Evolutionary conservation across 768 basidiomycete species (phyloP).

Genomic region (Kwoniella bestiolae): DNA sequence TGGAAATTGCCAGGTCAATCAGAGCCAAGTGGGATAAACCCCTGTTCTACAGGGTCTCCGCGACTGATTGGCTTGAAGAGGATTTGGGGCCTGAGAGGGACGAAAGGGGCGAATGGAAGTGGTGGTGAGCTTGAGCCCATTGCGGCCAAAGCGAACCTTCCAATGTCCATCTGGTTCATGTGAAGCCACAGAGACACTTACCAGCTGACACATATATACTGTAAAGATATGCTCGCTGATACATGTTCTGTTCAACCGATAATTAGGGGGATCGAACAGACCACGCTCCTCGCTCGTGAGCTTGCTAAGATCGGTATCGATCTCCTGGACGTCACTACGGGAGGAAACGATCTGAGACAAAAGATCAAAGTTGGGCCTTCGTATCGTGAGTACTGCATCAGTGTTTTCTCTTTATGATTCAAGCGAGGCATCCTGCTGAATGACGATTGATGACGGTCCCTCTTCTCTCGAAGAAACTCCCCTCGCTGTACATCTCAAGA

Average conservation of each 20-base stretch:
- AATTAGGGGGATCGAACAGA: constrained; percentile 78
- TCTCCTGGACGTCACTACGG: constrained; percentile 71
- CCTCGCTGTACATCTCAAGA: constrained; percentile 65
- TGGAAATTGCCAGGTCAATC: constrained; percentile 64
- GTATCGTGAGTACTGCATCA: constrained; percentile 49
- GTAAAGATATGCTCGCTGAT: too few species aligned
- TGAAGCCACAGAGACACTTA: too few species aligned
- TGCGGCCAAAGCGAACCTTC: constrained; percentile 61
- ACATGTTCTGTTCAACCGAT: too few species aligned
- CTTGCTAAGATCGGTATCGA: constrained; percentile 70
- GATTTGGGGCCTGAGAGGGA: constrained; percentile 64
- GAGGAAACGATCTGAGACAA: constrained; percentile 69
- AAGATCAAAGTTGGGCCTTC: constrained; percentile 62
- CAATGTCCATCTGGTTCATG: too few species aligned
- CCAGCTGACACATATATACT: too few species aligned
- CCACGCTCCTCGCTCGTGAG: constrained; percentile 64
- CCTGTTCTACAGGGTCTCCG: constrained; percentile 73
- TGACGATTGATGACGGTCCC: too few species aligned
- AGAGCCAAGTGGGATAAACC: constrained; percentile 71
- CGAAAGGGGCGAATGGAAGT: constrained; percentile 31
- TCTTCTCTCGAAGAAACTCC: constrained; percentile 63
- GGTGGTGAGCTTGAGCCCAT: constrained; percentile 57
- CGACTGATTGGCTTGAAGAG: constrained; percentile 68
- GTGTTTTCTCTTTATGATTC: too few species aligned
- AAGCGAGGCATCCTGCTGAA: too few species aligned